Conservation (phyloP, 345 rosid genomes). For the Eucalyptus sideroxylon region DNA sequence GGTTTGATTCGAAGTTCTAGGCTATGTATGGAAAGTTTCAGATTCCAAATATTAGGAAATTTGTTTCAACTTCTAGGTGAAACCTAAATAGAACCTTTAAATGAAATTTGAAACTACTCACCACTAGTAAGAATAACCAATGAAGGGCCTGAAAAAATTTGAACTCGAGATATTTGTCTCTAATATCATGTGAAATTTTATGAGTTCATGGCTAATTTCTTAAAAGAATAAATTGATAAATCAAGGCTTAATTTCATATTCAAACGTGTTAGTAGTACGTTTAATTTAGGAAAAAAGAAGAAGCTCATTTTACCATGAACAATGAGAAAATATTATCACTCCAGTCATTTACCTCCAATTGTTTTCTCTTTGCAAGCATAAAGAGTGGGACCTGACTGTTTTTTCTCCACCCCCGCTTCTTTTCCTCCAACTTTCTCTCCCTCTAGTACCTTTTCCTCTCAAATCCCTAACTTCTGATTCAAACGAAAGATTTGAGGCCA, state of each 20-base stretch:
- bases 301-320: neutral
- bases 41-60: no score
- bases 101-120: no score
- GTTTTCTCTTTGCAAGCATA: neutral
- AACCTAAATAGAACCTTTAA: fast-evolving
- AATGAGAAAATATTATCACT: neutral
- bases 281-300: neutral
- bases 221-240: neutral
- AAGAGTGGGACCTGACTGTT: neutral
- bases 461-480: neutral
- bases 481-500: neutral
- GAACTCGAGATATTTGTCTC: neutral
- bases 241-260: neutral
- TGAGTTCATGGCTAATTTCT: neutral
- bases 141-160: no score
- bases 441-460: neutral
- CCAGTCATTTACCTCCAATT: neutral
- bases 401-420: neutral
- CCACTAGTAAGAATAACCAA: no score
- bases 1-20: no score
- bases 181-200: neutral
- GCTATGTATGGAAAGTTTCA: no score
- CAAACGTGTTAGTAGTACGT: neutral
- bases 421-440: neutral
- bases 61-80: no score